A percentile compares a stretch with the other conserved stretches of the same genome.
phyloP scores from a whole-genome alignment of 345 rosid genomes.

The Eucalyptus dawsonii region DNA sequence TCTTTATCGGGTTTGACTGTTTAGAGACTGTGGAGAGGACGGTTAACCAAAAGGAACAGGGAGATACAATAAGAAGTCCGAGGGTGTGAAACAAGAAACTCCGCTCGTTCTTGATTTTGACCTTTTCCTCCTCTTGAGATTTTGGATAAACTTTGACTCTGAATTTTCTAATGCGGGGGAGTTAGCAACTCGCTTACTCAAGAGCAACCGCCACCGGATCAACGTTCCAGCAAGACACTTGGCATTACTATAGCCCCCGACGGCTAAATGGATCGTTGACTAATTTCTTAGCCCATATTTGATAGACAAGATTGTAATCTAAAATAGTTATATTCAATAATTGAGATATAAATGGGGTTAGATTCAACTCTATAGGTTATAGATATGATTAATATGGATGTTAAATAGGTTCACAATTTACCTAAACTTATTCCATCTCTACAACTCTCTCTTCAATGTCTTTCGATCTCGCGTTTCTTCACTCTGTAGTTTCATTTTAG shows the following conservation, averaged over 20 bases:
- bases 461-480: too few relatives aligned
- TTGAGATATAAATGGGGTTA: too few relatives aligned
- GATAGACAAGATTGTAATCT: fast-evolving
- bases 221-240: background rate
- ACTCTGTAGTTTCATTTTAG: too few relatives aligned
- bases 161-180: background rate
- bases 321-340: too few relatives aligned
- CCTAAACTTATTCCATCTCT: too few relatives aligned
- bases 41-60: background rate
- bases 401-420: too few relatives aligned
- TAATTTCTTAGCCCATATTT: too few relatives aligned
- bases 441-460: too few relatives aligned
- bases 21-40: background rate
- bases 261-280: background rate
- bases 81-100: background rate
- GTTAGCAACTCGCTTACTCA: background rate
- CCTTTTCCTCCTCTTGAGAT: background rate
- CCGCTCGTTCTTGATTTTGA: background rate
- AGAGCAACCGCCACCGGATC: background rate
- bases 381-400: too few relatives aligned
- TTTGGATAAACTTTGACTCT: background rate
- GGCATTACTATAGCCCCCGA: background rate
- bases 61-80: background rate
- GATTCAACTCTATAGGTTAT: too few relatives aligned
- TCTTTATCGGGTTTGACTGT: background rate